Base-by-base conservation (phyloP, 176 grass and related monocot genomes). In the Bonia amplexicaulis region DNA sequence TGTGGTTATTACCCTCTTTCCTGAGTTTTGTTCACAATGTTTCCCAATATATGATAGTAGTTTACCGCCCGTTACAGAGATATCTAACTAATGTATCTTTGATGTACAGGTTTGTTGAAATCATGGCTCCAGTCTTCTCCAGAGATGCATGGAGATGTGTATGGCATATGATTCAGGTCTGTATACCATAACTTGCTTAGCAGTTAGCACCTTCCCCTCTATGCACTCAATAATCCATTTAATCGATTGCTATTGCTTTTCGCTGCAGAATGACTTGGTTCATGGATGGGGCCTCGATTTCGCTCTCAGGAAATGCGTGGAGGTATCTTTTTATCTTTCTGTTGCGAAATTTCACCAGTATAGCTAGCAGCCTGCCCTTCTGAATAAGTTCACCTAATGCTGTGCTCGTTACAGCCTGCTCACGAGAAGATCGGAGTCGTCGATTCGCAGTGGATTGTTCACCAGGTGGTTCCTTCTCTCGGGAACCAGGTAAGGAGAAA, bases 221-320 rank as follows among this genome's bases (percentile, higher is more conserved):
- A 0, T 19, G 9, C 2, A 9, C 16, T 63, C 87, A 6, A 12
- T 89, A 13, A 6, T 85, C 65, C 2, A 47, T 79, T 82, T 71
- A 66, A 74, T 79, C 37, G 4, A 62, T 58, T 7, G 2, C 9
- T 31, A 40, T 51, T 74, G 3, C 41, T 79, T 74, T 11, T 44
- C 16, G 20, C 3, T 17, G 12, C 72, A 95, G 93, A 95, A 95
- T 85, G 95, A 97, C 73, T 94, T 97, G 90, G 83, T 97, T 81
- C 95, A 97, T 69, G 95, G 95, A 68, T 97, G 95, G 92, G 95
- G 95, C 10, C 88, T 97, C 25, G 95, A 97, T 74, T 97, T 97
- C 35, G 88, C 90, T 71, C 81, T 94, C 60, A 83, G 90, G 80
- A 92, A 69, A 84, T 97, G 95, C 5, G 90, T 97, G 31, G 88